A percentile compares a stretch with the other conserved stretches of the same genome.
Evolutionary conservation across 2,329 filamentous ascomycete species (phyloP).

Genomic region (Colletotrichum sojae): DNA sequence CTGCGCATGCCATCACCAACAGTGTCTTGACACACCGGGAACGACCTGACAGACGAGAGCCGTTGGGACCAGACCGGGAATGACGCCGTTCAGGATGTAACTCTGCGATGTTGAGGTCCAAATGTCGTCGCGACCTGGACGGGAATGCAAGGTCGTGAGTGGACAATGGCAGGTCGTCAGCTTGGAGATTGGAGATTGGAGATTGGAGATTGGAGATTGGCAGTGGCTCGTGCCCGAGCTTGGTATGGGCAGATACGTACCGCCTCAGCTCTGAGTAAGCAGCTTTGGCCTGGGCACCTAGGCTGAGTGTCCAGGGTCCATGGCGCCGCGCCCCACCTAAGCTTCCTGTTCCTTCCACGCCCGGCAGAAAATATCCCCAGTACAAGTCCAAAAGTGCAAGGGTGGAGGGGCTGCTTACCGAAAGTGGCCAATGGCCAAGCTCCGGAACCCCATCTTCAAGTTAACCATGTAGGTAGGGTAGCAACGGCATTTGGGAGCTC

Average conservation of each 20-base stretch:
- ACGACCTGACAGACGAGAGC: conserved; percentile 5
- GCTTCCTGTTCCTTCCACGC: conserved; percentile 20
- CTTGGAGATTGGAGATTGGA: conserved; percentile 3
- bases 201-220: conserved; percentile 22
- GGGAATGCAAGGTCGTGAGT: conserved; percentile 22
- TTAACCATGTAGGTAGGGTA: not conserved
- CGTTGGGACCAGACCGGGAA: conserved; percentile 2
- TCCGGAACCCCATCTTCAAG: conserved; percentile 9
- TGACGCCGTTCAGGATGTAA: conserved; percentile 22
- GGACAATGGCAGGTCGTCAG: conserved; percentile 1
- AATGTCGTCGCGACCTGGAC: conserved; percentile 9
- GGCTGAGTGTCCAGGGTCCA: not conserved
- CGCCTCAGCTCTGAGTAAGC: not conserved
- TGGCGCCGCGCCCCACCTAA: conserved; percentile 4
- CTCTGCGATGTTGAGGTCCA: conserved; percentile 25
- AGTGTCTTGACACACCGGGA: conserved; percentile 20
- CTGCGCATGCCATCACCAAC: conserved; percentile 7
- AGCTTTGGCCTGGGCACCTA: not conserved
- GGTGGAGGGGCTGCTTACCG: not conserved
- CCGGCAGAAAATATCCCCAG: conserved; percentile 6
- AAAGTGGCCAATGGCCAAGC: not conserved
- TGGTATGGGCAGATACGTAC: conserved; percentile 5
- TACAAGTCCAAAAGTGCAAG: not conserved
- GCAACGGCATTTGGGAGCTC: not conserved
- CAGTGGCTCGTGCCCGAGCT: conserved; percentile 4